Conservation (phyloP, 1,284 basidiomycete species). For the Ceratobasidium theobromae region DNA sequence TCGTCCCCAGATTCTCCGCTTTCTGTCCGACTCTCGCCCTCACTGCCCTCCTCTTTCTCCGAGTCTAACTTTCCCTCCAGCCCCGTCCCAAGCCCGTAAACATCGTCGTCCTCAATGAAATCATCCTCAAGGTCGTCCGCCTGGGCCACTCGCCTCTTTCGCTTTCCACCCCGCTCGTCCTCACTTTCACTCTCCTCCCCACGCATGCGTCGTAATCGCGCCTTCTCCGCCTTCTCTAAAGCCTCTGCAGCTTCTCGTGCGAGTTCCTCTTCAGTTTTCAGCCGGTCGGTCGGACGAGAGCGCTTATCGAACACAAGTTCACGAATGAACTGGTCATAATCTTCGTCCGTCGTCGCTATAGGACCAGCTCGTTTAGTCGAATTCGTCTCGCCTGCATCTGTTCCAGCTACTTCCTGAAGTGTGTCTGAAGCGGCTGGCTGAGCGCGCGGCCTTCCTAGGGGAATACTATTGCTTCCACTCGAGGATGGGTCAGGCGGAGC, state of each 20-base stretch:
- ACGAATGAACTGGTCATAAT: slow-evolving; percentile 89
- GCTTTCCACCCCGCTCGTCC: slow-evolving; percentile 52
- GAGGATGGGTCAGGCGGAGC: slow-evolving; percentile 48
- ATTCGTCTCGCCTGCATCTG: not conserved
- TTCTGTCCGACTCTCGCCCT: slow-evolving; percentile 41
- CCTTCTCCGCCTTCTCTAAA: slow-evolving; percentile 83
- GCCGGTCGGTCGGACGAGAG: slow-evolving; percentile 92
- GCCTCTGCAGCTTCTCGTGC: slow-evolving; percentile 87
- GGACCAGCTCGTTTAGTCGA: slow-evolving; percentile 39
- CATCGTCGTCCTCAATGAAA: slow-evolving; percentile 60
- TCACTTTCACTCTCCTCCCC: slow-evolving; percentile 71
- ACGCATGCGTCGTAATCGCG: slow-evolving; percentile 81
- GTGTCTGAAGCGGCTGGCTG: not conserved
- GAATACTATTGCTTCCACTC: slow-evolving; percentile 45
- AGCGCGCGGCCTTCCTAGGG: slow-evolving; percentile 40
- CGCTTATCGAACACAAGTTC: slow-evolving; percentile 92
- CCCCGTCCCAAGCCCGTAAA: slow-evolving; percentile 54
- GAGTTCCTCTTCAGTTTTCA: slow-evolving; percentile 94
- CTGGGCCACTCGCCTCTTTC: slow-evolving; percentile 53
- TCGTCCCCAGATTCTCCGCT: slow-evolving; percentile 40
- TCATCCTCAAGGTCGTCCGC: slow-evolving; percentile 93
- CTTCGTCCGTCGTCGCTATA: slow-evolving; percentile 53
- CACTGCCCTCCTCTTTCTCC: slow-evolving; percentile 40
- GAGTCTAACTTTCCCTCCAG: slow-evolving; percentile 45
- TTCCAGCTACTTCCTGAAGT: not conserved